Evolutionary conservation across 2,329 filamentous ascomycete species (phyloP), one percentile per base, ranked within the genome.

Genomic region (Trichoderma koningiopsis): DNA sequence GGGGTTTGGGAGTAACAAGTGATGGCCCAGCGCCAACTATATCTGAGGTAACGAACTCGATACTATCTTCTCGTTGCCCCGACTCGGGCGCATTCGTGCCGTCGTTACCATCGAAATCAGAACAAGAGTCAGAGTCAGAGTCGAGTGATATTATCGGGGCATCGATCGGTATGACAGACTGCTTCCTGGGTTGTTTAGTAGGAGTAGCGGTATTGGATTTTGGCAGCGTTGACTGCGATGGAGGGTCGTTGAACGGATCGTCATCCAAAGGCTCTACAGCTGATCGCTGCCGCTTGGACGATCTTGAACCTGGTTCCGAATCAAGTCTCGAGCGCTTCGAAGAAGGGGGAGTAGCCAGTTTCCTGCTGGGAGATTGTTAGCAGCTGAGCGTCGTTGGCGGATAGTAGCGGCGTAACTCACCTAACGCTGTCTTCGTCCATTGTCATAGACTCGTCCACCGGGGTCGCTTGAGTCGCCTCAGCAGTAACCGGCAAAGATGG

Each of bases 261-360:
- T 72, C 37, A 13, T 71, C 66, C 29, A 68, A 56, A 27, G 70
- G 67, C 31, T 75, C 71, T 33, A 68, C 65, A 31, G 68, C 72
- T 13, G 68, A 40, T 37, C 71, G 71, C 14, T 61, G 62, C 35
- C 64, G 72, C 33, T 71, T 75, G 10, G 72, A 71, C 2, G 69
- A 70, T 22, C 60, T 69, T 27, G 66, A 69, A 19, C 29, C 56
- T 13, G 74, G 74, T 1, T 63, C 72, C 33, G 73, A 74, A 29
- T 71, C 73, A 22, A 71, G 53, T 59, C 75, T 77, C 55, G 79
- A 78, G 65, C 80, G 79, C 68, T 82, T 82, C 33, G 81, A 82
- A 0, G 80, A 76, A 6, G 81, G 79, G 33, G 80, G 78, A 29
- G 79, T 80, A 16, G 76, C 77, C 6, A 79, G 72, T 27, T 80